Conservation (phyloP, 805 yeast species). For the Nakazawaea anatomiae region DNA sequence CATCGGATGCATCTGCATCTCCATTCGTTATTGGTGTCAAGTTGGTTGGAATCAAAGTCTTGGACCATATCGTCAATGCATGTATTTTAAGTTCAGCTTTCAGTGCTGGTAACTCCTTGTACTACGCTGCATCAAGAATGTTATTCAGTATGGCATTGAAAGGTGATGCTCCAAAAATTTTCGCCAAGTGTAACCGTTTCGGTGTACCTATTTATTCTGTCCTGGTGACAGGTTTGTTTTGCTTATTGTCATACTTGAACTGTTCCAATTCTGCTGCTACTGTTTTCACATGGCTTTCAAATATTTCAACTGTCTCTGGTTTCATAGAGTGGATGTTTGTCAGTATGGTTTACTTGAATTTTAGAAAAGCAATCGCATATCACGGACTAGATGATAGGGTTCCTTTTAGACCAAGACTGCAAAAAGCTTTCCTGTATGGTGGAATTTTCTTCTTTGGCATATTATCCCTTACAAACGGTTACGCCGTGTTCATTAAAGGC, state of each 20-base stretch:
- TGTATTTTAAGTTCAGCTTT: constrained; percentile 49
- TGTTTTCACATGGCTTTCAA: constrained; percentile 60
- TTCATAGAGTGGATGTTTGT: constrained; percentile 59
- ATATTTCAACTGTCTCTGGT: constrained; percentile 57
- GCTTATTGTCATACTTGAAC: constrained; percentile 51
- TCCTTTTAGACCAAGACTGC: constrained; percentile 50
- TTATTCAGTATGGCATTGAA: constrained; percentile 56
- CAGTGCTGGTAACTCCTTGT: constrained; percentile 56
- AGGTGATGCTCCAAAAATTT: constrained; percentile 51
- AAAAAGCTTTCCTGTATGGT: constrained; percentile 53
- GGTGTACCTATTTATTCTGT: constrained; percentile 61
- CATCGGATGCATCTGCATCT: constrained; percentile 54
- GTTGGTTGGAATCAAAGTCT: constrained; percentile 41
- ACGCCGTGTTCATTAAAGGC: constrained; percentile 52
- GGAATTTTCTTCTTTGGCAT: constrained; percentile 43
- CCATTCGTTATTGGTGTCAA: constrained; percentile 63
- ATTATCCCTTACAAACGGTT: constrained; percentile 65
- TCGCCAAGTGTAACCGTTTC: constrained; percentile 47
- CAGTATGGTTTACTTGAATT: constrained; percentile 50
- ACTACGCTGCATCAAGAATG: constrained; percentile 46
- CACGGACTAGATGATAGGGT: constrained; percentile 43
- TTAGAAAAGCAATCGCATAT: constrained; percentile 36
- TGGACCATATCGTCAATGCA: constrained; percentile 59
- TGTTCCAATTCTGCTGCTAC: constrained; percentile 50
- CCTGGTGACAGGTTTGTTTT: constrained; percentile 28